Evolutionary conservation across 257 asterid species (phyloP), one percentile per base, ranked within the genome.

Genomic region (Solanum neorickii): DNA sequence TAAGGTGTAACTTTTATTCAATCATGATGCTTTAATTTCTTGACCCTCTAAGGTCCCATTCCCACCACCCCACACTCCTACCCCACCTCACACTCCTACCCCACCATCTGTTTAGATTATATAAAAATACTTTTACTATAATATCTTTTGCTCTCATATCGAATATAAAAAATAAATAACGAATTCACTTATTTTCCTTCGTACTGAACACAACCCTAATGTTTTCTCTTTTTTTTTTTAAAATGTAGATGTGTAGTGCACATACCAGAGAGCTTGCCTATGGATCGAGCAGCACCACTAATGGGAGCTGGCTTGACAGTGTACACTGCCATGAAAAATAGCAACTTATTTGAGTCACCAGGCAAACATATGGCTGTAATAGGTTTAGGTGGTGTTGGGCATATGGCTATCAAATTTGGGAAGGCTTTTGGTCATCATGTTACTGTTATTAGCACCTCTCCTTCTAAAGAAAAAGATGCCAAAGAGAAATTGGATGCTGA

Each of bases 341-440:
- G 46, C 75, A 44, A 65, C 21, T 16, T 78, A 11, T 56, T 35
- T 44, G 85, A 77, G 2, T 84, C 49, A 37, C 47, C 69, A 4
- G 77, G 69, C 23, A 86, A 76, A 78, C 62, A 27, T 6, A 37
- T 77, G 18, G 88, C 66, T 8, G 77, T 96, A 12, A 93, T 96
- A 33, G 98, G 98, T 3, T 90, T 96, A 1, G 98, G 97, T 31
- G 98, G 98, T 5, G 88, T 96, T 2, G 99, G 98, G 59, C 99
- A 96, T 84, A 89, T 94, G 72, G 98, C 98, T 1, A 94, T 75
- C 83, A 75, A 75, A 39, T 75, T 75, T 75, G 83, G 83, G 0
- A 75, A 75, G 83, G 83, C 83, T 39, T 75, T 75, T 75, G 83
- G 83, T 75, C 2, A 75, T 75, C 97, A 93, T 84, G 99, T 95